Evolutionary conservation across 169 alveolate genomes (phyloP), one percentile per base, ranked within the genome.

Genomic region (Babesia microti): DNA sequence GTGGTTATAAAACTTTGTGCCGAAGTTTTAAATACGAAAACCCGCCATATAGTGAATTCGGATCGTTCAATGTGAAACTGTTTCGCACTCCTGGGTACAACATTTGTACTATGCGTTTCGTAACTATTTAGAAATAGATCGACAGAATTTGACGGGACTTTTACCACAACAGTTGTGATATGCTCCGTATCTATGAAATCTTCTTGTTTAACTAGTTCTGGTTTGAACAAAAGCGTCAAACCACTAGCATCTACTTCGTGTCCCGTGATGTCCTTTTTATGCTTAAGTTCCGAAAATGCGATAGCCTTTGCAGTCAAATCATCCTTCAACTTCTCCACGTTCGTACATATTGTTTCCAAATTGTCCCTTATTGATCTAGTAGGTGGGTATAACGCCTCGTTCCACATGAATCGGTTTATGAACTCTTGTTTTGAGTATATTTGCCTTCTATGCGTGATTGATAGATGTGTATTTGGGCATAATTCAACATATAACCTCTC

Each of bases 371-470:
- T 45, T 4, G 94, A 70, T 42, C 83, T 51, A 44, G 78, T 72
- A 43, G 84, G 65, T 3, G 93, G 93, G 59, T 72, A 87, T 44
- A 79, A 78, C 14, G 85, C 85, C 59, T 87, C 91, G 32, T 87
- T 92, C 94, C 94, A 87, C 36, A 63, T 60, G 68, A 87, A 87
- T 1, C 72, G 27, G 40, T 76, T 53, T 33, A 87, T 57, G 57
- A 80, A 85, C 27, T 76, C 81, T 43, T 60, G 71, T 0, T 84
- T 48, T 14, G 84, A 68, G 18, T 59, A 67, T 51, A 79, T 80
- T 23, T 83, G 72, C 12, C 88, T 73, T 39, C 73, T 81, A 60
- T 65, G 68, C 50, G 68, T 68, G 34, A 83, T 72, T 37, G 71
- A 75, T 22, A 76, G 48, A 41, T 67, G 87, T 27, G 61, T 67